Conservation (phyloP, 2,329 filamentous ascomycete species). For the Polytolypa hystricis region DNA sequence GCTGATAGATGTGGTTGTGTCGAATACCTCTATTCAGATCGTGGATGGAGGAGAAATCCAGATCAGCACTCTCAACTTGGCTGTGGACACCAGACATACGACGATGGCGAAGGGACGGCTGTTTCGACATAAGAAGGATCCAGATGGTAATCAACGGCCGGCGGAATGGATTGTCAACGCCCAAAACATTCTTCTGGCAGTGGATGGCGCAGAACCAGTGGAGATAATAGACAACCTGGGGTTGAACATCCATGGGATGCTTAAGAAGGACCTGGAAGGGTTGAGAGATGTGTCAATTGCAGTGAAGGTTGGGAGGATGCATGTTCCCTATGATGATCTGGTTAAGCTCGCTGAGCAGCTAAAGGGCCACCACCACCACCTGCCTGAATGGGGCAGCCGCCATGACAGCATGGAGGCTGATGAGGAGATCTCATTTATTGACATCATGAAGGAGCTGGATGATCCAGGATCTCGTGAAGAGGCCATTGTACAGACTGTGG, state of each 20-base stretch:
- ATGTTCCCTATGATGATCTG: constrained; percentile 83
- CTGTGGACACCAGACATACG: constrained; percentile 82
- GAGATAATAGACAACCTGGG: constrained; percentile 82
- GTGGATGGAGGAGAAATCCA: constrained; percentile 75
- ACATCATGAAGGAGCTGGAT: constrained; percentile 64
- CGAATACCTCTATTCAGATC: constrained; percentile 65
- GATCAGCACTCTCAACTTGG: constrained; percentile 70
- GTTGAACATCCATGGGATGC: constrained; percentile 80
- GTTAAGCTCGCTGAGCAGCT: constrained; percentile 32
- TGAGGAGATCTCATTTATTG: constrained; percentile 54
- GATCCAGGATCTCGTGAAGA: constrained; percentile 56
- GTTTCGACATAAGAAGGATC: constrained; percentile 66
- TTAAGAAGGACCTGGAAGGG: constrained; percentile 76
- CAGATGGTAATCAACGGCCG: constrained; percentile 54
- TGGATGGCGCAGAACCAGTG: constrained; percentile 70
- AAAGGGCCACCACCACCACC: constrained; percentile 24
- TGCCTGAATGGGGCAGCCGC: constrained; percentile 21
- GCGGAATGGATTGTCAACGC: constrained; percentile 90
- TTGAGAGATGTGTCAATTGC: constrained; percentile 82
- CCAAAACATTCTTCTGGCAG: constrained; percentile 78
- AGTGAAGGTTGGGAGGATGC: constrained; percentile 80
- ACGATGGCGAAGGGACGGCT: constrained; percentile 83
- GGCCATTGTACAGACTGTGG: constrained; percentile 67
- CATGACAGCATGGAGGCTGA: constrained; percentile 35
- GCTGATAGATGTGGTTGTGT: constrained; percentile 78